A percentile compares a stretch with the other conserved stretches of the same genome.
Conservation (phyloP, 257 asterid species). For the Nicotiana attenuata region DNA sequence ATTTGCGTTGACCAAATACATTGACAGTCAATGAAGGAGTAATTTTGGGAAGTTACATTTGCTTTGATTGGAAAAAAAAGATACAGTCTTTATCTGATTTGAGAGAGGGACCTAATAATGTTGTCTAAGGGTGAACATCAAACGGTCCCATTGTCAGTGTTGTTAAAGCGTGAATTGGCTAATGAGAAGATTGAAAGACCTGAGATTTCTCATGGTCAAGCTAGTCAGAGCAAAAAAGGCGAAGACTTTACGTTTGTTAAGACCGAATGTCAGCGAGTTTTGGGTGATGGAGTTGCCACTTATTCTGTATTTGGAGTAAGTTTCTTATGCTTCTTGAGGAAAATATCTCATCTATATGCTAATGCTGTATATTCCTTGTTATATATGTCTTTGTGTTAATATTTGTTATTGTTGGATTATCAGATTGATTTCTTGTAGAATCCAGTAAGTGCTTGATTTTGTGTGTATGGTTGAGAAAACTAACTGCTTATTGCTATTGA, state of each 20-base stretch:
- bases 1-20: slow-evolving; percentile 37
- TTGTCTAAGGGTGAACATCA: slow-evolving; percentile 84
- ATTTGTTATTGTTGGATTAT: neutral
- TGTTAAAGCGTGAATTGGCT: slow-evolving; percentile 89
- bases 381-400: neutral
- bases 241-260: slow-evolving; percentile 84
- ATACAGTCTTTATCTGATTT: slow-evolving; percentile 13
- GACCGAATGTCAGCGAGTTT: slow-evolving; percentile 76
- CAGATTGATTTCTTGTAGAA: neutral
- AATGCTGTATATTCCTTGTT: neutral
- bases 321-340: neutral
- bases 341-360: neutral
- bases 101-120: slow-evolving; percentile 43
- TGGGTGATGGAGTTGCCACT: slow-evolving; percentile 91
- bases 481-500: neutral
- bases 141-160: slow-evolving; percentile 82
- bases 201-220: slow-evolving; percentile 73
- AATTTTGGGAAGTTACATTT: slow-evolving; percentile 13
- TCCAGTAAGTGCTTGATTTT: neutral
- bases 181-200: slow-evolving; percentile 94
- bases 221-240: slow-evolving; percentile 92
- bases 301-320: slow-evolving; percentile 86
- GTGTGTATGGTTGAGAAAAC: neutral
- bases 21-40: slow-evolving; percentile 30
- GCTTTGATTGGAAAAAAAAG: slow-evolving; percentile 10